A percentile compares a stretch with the other conserved stretches of the same genome.
These are phyloP conservation scores for Ulota crispa DNA, from an alignment of 225 moss, liverwort and hornwort species.

Conservation along the genomic window DNA sequence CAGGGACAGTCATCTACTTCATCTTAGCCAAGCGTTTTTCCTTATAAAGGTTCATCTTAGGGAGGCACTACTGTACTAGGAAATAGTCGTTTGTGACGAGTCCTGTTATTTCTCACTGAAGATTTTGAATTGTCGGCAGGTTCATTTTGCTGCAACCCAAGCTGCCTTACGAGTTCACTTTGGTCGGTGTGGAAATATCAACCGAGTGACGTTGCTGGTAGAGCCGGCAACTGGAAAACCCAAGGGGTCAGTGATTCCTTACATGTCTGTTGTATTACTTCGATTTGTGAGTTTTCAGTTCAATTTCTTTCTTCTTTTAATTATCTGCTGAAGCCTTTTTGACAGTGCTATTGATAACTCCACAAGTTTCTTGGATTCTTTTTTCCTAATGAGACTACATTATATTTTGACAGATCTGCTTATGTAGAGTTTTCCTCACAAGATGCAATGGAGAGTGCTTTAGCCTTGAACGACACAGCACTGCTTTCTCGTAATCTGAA, in stretches of 20 bases:
- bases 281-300: neutral
- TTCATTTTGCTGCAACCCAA: slow-evolving; percentile 92
- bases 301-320: neutral
- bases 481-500: slow-evolving; percentile 79
- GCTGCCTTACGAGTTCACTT: slow-evolving; percentile 78
- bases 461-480: slow-evolving; percentile 81
- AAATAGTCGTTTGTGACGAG: neutral
- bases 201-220: slow-evolving; percentile 65
- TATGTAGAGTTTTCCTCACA: slow-evolving; percentile 77
- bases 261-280: neutral
- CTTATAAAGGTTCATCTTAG: no score
- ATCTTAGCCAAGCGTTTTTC: no score
- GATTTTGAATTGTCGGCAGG: slow-evolving; percentile 45
- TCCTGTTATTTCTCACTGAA: slow-evolving; percentile 19
- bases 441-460: slow-evolving; percentile 70
- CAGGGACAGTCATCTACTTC: no score
- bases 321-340: neutral
- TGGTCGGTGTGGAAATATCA: slow-evolving; percentile 73
- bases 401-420: slow-evolving; percentile 65
- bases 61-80: no score
- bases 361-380: neutral
- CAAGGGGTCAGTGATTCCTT: slow-evolving; percentile 58
- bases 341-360: neutral
- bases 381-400: neutral
- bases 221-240: slow-evolving; percentile 79